Evolutionary conservation across 2,329 filamentous ascomycete species (phyloP).

Genomic region (Monilinia polystroma): DNA sequence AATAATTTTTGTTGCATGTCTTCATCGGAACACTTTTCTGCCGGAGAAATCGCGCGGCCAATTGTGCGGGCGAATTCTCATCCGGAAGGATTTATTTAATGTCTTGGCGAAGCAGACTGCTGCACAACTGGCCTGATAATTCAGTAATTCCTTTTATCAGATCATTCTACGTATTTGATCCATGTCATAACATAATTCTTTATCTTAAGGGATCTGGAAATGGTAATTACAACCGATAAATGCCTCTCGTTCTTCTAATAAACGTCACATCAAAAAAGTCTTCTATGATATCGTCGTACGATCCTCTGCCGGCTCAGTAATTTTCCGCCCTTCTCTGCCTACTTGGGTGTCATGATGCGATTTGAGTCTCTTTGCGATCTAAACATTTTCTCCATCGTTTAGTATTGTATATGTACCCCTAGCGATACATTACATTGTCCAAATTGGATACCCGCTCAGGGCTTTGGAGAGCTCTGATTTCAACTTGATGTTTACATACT

Average conservation of each 20-base stretch:
- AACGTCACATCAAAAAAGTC: neutral
- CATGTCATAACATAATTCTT: neutral
- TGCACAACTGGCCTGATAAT: slow-evolving; percentile 15
- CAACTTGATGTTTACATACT: neutral
- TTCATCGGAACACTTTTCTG: slow-evolving; percentile 23
- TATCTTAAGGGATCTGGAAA: neutral
- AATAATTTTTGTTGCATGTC: slow-evolving; percentile 20
- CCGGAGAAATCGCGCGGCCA: slow-evolving; percentile 14
- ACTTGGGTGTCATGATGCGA: neutral
- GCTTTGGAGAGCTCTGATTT: neutral
- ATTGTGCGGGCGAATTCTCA: slow-evolving; percentile 20
- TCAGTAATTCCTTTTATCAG: neutral
- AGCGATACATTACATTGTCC: neutral
- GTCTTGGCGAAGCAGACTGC: slow-evolving; percentile 17
- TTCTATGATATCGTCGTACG: neutral
- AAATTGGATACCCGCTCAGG: neutral
- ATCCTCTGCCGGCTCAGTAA: neutral
- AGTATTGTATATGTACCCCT: neutral
- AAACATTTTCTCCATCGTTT: neutral
- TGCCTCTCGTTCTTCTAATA: neutral
- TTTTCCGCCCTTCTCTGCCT: slow-evolving; percentile 1
- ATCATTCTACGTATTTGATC: slow-evolving; percentile 5
- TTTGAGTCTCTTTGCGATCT: neutral
- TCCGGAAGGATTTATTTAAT: slow-evolving; percentile 14
- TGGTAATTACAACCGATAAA: neutral